phyloP scores from a whole-genome alignment of 768 basidiomycete genomes.

The Hericium coralloides region DNA sequence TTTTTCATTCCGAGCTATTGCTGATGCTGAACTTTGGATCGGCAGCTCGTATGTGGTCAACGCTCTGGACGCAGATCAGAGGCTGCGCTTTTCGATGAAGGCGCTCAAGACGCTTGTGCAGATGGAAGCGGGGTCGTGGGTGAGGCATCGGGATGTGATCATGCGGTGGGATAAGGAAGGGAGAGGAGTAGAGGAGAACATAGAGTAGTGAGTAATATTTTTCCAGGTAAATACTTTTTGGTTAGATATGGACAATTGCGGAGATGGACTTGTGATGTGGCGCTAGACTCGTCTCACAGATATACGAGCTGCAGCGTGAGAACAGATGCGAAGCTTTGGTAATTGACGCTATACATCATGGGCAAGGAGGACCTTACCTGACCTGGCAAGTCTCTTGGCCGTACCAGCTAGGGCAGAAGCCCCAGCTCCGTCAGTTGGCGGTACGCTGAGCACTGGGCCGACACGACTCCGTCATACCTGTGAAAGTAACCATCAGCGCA shows the following conservation, averaged over 20 bases:
- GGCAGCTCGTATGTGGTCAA: conserved; percentile 34
- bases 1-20: neutral
- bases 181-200: neutral
- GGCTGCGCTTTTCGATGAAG: conserved; percentile 27
- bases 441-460: neutral
- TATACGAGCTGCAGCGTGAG: too few relatives aligned
- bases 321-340: too few relatives aligned
- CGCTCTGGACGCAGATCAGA: conserved; percentile 30
- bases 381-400: too few relatives aligned
- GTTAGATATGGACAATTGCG: too few relatives aligned
- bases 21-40: neutral
- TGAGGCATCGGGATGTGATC: conserved; percentile 31
- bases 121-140: conserved; percentile 34
- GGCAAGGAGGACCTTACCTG: too few relatives aligned
- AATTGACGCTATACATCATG: too few relatives aligned
- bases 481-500: neutral
- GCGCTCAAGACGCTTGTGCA: conserved; percentile 28
- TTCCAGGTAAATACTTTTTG: too few relatives aligned
- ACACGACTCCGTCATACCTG: neutral
- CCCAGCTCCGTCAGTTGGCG: neutral
- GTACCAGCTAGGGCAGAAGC: neutral
- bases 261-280: too few relatives aligned
- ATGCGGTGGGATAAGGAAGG: conserved; percentile 10
- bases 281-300: too few relatives aligned
- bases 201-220: too few relatives aligned